These are phyloP conservation scores for Fusarium tuaranense DNA, from an alignment of 2,329 filamentous ascomycete species.

Conservation along the genomic window DNA sequence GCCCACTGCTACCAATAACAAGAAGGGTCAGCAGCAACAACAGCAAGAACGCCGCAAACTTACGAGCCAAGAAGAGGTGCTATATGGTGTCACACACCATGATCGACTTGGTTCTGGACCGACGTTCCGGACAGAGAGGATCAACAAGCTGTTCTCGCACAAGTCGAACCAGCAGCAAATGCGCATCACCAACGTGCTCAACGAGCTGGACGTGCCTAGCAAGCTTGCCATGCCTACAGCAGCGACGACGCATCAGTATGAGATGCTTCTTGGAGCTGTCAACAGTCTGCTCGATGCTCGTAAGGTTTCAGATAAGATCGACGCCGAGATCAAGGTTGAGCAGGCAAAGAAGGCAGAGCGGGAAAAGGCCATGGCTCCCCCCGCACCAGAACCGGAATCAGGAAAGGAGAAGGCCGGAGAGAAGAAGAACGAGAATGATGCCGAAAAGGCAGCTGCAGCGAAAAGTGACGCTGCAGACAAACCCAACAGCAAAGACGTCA, in stretches of 20 bases:
- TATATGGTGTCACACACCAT: constrained; percentile 87
- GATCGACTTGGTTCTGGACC: constrained; percentile 89
- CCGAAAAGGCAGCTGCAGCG: constrained; percentile 22
- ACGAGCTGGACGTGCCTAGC: constrained; percentile 77
- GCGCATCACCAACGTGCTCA: constrained; percentile 79
- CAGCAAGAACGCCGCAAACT: constrained; percentile 74
- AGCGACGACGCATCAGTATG: constrained; percentile 78
- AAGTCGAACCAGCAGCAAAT: constrained; percentile 81
- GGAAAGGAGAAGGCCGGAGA: constrained; percentile 32
- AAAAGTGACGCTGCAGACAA: constrained; percentile 17
- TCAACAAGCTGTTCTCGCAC: constrained; percentile 81
- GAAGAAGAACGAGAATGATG: constrained; percentile 20
- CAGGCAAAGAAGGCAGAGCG: constrained; percentile 67
- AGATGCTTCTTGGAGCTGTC: constrained; percentile 76
- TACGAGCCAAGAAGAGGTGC: constrained; percentile 77
- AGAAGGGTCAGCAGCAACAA: constrained; percentile 58
- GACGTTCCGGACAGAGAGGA: constrained; percentile 87
- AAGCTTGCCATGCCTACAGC: constrained; percentile 80
- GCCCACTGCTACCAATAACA: constrained; percentile 56
- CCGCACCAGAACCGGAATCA: constrained; percentile 24
- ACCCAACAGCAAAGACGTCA: constrained; percentile 14
- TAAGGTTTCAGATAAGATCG: constrained; percentile 81
- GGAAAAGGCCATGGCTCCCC: constrained; percentile 52
- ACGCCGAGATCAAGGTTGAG: constrained; percentile 75
- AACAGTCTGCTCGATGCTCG: constrained; percentile 77